phyloP scores from a whole-genome alignment of 345 rosid genomes.

The Geranium rotundifolium region DNA sequence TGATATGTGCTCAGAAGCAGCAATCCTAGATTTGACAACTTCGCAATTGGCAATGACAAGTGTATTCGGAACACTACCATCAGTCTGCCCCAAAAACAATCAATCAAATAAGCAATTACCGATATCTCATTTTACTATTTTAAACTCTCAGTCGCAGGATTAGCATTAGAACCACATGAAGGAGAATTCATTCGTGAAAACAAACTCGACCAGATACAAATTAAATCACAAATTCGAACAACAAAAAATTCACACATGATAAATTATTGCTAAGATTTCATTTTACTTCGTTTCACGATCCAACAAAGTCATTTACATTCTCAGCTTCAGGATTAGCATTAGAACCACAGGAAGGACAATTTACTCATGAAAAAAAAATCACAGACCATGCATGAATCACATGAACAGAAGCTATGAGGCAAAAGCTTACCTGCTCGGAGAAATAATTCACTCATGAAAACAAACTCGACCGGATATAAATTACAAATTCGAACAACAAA shows the following conservation, averaged over 20 bases:
- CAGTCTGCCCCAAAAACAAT: constrained; percentile 40
- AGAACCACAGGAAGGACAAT: too few species aligned
- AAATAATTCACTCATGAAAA: background rate
- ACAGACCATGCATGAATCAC: too few species aligned
- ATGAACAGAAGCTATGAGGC: too few species aligned
- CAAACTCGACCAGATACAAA: background rate
- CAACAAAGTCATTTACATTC: too few species aligned
- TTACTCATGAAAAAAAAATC: too few species aligned
- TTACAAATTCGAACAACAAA: background rate
- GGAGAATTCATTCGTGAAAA: background rate
- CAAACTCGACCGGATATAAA: background rate
- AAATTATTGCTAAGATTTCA: too few species aligned
- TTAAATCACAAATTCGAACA: background rate
- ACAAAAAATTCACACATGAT: background rate
- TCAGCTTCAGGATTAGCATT: background rate
- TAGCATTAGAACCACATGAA: too few species aligned
- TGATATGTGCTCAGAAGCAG: constrained; percentile 73
- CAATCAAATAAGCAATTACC: constrained; percentile 2
- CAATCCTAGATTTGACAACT: constrained; percentile 73
- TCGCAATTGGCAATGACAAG: constrained; percentile 82
- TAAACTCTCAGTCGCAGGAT: too few species aligned
- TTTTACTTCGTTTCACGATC: too few species aligned
- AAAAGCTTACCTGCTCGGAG: too few species aligned
- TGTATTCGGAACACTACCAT: constrained; percentile 88
- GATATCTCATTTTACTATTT: too few species aligned